Percentiles rank a stretch among this genome's conserved stretches.
These are phyloP conservation scores for Hypericum androsaemum DNA, from an alignment of 345 rosid species.

Conservation along the genomic window DNA sequence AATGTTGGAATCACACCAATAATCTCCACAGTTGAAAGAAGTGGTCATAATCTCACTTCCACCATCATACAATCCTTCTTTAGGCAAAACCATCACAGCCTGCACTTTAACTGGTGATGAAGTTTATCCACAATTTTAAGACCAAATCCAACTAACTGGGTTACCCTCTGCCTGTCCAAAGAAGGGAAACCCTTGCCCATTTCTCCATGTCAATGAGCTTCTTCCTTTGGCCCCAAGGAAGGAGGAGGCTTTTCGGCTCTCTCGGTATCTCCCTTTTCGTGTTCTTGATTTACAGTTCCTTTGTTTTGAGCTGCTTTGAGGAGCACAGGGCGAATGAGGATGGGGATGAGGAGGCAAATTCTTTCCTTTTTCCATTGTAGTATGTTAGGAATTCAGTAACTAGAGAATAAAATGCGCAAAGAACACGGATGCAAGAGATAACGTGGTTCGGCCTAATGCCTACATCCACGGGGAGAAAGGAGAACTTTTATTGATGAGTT, in stretches of 20 bases:
- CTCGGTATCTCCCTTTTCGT: conserved; percentile 51
- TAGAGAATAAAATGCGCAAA: too few species aligned
- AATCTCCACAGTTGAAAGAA: background rate
- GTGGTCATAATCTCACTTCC: conserved; percentile 1
- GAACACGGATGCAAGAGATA: too few species aligned
- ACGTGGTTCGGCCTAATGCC: too few species aligned
- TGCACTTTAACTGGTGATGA: background rate
- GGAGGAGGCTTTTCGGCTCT: conserved; percentile 34
- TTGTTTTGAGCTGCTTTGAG: conserved; percentile 27
- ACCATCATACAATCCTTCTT: background rate
- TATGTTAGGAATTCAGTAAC: too few species aligned
- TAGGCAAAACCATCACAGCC: background rate
- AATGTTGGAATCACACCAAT: background rate
- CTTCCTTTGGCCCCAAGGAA: background rate
- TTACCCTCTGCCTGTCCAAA: background rate
- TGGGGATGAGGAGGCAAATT: conserved; percentile 28
- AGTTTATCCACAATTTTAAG: background rate
- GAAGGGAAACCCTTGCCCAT: background rate
- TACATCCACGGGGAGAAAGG: too few species aligned
- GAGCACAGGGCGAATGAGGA: conserved; percentile 36
- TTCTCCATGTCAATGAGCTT: background rate
- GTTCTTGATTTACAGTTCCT: conserved; percentile 30
- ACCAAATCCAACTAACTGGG: background rate
- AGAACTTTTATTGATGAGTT: too few species aligned
- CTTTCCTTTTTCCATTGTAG: conserved; percentile 68